Evolutionary conservation across 495 filamentous ascomycete genomes (phyloP), one percentile per base, ranked within the genome.

Genomic region (Penicillium dipodomyicola): DNA sequence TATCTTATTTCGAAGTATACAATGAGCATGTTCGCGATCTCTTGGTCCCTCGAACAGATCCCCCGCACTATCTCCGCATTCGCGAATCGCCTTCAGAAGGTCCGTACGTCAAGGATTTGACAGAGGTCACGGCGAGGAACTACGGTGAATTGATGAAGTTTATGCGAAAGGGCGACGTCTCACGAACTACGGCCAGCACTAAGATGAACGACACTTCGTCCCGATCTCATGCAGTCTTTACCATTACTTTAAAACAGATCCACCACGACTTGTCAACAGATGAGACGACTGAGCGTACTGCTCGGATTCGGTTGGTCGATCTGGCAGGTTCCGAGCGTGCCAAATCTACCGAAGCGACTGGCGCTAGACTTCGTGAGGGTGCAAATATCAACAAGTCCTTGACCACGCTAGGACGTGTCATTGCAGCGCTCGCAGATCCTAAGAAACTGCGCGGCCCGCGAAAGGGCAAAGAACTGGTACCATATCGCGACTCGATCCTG

Each of bases 131-230:
- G 0, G 95, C 95, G 7, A 84, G 87, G 61, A 90, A 82, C 63
- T 89, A 87, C 63, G 69, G 80, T 22, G 94, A 99, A 66, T 87
- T 99, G 55, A 81, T 95, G 70, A 86, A 87, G 37, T 87, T 87
- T 70, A 97, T 99, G 92, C 87, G 87, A 47, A 84, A 86, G 63
- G 94, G 94, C 53, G 94, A 99, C 71, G 76, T 78, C 37, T 96
- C 84, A 59, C 88, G 94, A 33, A 97, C 94, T 1, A 87, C 84
- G n/a, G 94, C 94, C 22, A 90, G 89, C 72, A 99, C 94, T 12
- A 99, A 97, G 75, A 99, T 99, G 94, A 99, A 99, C 68, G 94
- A 99, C 72, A 97, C 92, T 19, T 93, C 88, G 23, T 92, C 87
- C 35, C 88, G 94, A 68, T 93, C 88, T 49, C 94, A 99, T 66